Evolutionary conservation across 208 protist species (phyloP), one percentile per base, ranked within the genome.

Genomic region (Crithidia mellificae): DNA sequence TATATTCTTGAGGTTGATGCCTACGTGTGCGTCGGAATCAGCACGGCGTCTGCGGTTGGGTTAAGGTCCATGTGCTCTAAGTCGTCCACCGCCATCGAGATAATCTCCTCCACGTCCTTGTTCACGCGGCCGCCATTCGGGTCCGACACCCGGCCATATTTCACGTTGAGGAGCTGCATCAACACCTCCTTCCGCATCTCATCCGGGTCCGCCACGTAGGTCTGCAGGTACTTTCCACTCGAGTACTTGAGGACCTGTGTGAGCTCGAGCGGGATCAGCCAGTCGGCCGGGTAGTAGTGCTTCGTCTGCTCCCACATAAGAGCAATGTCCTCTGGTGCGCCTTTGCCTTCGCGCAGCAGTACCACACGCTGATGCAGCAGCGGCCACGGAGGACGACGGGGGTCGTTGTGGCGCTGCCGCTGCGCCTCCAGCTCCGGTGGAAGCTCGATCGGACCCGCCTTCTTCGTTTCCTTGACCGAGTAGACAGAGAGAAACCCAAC

Each of bases 201-300:
- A 44, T 94, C 86, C 0, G 89, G 89, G 73, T 94, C 89, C 0
- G 82, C 77, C 11, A 94, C 84, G 72, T 92, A 94, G 46, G 85
- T 86, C 66, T 90, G 86, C 54, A 94, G 59, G 67, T 87, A 94
- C 14, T 56, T 65, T 12, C 84, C 89, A 32, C 79, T 92, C 8
- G 82, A 88, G 75, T 92, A 94, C 72, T 94, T 94, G 15, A 94
- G 72, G 36, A 94, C 77, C 74, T 94, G 89, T 27, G 89, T 90
- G 20, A 94, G 76, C 77, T 94, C 85, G 29, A 94, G 74, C 41
- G 86, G 85, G 58, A 94, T 87, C 9, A 94, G 83, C 87, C 89
- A 94, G 74, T 94, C 89, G 6, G 73, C 72, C 15, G 85, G 82
- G 77, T 94, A 94, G 78, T 94, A 94, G 62, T 92, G 81, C 50